Conservation (phyloP, 1,284 basidiomycete genomes). For the Cystobasidium sp. region DNA sequence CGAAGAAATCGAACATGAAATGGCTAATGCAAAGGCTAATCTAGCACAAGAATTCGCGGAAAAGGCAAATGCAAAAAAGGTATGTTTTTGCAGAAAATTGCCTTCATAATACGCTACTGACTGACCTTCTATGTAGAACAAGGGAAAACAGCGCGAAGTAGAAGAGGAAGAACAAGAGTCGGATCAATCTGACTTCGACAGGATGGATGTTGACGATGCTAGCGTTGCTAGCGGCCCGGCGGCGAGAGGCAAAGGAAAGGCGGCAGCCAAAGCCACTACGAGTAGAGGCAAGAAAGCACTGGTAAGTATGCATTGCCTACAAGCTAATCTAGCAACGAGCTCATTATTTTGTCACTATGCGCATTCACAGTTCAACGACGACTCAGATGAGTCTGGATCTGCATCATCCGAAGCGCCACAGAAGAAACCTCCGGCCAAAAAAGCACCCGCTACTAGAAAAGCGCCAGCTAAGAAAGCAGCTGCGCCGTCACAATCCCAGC, state of each 20-base stretch:
- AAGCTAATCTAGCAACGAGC: neutral
- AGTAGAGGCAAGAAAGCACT: slow-evolving; percentile 35
- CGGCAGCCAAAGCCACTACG: slow-evolving; percentile 43
- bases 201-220: slow-evolving; percentile 29
- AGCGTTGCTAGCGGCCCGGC: slow-evolving; percentile 6
- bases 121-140: neutral
- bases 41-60: slow-evolving; percentile 49
- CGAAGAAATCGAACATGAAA: slow-evolving; percentile 49
- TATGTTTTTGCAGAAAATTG: neutral
- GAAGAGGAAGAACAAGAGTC: slow-evolving; percentile 44
- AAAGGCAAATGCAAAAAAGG: slow-evolving; percentile 47
- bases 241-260: slow-evolving; percentile 36
- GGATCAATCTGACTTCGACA: slow-evolving; percentile 33
- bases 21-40: slow-evolving; percentile 46
- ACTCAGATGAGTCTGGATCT: slow-evolving; percentile 36
- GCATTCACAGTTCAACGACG: slow-evolving; percentile 33
- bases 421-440: slow-evolving; percentile 62
- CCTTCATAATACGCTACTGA: too few species aligned
- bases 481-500: slow-evolving; percentile 63
- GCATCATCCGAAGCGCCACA: slow-evolving; percentile 57
- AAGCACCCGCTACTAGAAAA: slow-evolving; percentile 64
- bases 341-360: neutral
- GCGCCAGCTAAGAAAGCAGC: slow-evolving; percentile 66
- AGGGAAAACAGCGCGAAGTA: slow-evolving; percentile 11
- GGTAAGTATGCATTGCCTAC: slow-evolving; percentile 6